Evolutionary conservation across 345 rosid species (phyloP), one percentile per base, ranked within the genome.

Genomic region (Excoecaria cochinchinensis): DNA sequence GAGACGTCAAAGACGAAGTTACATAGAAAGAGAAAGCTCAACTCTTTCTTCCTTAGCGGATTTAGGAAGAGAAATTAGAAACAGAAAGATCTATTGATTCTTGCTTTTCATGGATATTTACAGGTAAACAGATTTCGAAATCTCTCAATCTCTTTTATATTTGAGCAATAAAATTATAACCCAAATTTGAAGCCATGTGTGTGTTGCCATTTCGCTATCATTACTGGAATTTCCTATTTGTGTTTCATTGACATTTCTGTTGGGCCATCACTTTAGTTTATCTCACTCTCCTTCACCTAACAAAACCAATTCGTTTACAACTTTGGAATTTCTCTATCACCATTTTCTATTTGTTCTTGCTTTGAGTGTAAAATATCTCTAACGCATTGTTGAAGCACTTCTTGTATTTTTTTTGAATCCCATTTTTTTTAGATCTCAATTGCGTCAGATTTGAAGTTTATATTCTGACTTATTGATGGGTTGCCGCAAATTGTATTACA

Each of bases 221-320:
- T 66, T 47, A 7, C 46, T 76, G 42, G 39, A 53, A 17, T 31
- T 38, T 21, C 17, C 4, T 31, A 31, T 14, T 38, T 46, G 47
- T 47, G 25, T 6, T 59, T 11, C 36, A 57, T 50, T 46, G 47
- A 12, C 56, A 66, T 21, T 74, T 72, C 67, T 67, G 81, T 59
- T 78, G 73, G 76, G 69, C 71, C 38, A 67, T 72, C 76, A 56
- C 25, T 77, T 64, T 58, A 57, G 76, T 44, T 64, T 12, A 56
- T 66, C 48, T 72, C 67, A 56, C 67, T 71, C 57, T 72, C 76
- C 48, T 63, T 21, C 67, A 77, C 80, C 80, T 66, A 77, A 72
- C 80, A 22, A 14, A 39, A 4, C 19, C 57, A 48, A 68, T 24
- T 24, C 8, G n/a, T 52, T 69, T 51, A 51, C 72, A 69, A 52